These are phyloP conservation scores for Beauveria asiatica DNA, from an alignment of 2,329 filamentous ascomycete genomes.

Conservation along the genomic window DNA sequence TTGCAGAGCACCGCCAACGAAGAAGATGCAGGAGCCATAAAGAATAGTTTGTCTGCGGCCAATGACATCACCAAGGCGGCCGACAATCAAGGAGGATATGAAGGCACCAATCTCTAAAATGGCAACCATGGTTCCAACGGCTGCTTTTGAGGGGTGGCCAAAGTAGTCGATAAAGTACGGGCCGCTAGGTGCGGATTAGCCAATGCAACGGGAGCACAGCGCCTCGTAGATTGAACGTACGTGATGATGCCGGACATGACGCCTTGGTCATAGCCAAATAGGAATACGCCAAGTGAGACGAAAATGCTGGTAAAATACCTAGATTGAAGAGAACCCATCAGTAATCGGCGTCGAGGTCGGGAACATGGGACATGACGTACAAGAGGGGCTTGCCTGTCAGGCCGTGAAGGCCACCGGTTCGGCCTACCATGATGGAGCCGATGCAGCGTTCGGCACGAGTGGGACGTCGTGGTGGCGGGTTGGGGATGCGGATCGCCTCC, in stretches of 20 bases:
- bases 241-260: conserved; percentile 72
- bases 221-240: conserved; percentile 33
- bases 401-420: conserved; percentile 71
- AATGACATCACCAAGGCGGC: conserved; percentile 83
- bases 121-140: conserved; percentile 95
- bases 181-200: conserved; percentile 48
- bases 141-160: conserved; percentile 72
- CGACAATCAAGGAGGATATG: conserved; percentile 78
- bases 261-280: conserved; percentile 85
- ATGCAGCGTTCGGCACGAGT: conserved; percentile 61
- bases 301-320: conserved; percentile 95
- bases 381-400: conserved; percentile 92
- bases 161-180: conserved; percentile 88
- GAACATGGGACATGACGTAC: conserved; percentile 39
- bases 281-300: conserved; percentile 76
- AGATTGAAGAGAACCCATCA: conserved; percentile 15
- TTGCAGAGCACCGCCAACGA: conserved; percentile 75
- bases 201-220: neutral
- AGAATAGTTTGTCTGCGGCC: conserved; percentile 84
- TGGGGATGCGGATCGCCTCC: conserved; percentile 77
- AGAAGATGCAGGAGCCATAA: conserved; percentile 87
- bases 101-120: conserved; percentile 93
- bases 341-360: conserved; percentile 10
- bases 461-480: conserved; percentile 53
- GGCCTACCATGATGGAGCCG: conserved; percentile 78